Base-by-base conservation (phyloP, 2,329 filamentous ascomycete genomes). In the Talaromyces piceae region DNA sequence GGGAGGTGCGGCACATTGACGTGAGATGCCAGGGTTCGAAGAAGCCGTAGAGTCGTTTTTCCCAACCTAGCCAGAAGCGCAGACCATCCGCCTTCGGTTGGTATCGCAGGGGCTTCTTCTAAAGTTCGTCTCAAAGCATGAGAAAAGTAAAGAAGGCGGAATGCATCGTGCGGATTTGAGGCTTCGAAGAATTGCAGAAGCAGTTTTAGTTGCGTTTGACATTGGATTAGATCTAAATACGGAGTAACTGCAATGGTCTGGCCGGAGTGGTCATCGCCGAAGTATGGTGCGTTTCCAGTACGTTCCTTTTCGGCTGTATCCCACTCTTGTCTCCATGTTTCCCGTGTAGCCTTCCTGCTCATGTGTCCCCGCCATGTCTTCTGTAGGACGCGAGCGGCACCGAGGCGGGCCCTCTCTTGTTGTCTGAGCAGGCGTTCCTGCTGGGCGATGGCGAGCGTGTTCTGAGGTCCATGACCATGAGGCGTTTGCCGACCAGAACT, bases 401-500 rank as follows among this genome's bases (percentile, higher is more conserved):
- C 86, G 46, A 91, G 70, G 53, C 83, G 82, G 45, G 88, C 84
- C 59, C 91, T 80, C 62, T 97, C 90, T 47, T 82, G 82, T 61
- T 95, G 88, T 59, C 93, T 81, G 59, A 84, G 80, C 57, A 84
- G 76, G 26, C 93, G 84, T 60, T 96, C 90, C 59, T 90, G 88
- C 63, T 96, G 89, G 25, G 91, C 91, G 60, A 88, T 83, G 41
- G 86, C 87, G 25, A 97, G 79, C 1, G 91, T 86, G 61, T 86
- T 84, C 61, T 88, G 87, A 4, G 87, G 78, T 16, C 83, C 84
- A 1, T 81, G 77, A 13, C 78, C 77, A 53, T 70, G 68, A 11
- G 77, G 72, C 4, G 79, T 74, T 13, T 73, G 73, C 76, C 82
- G 81, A 39, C 77, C 74, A 27, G 77, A 77, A 58, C 80, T 80